Evolutionary conservation across 1,139 yeast species (phyloP).

Genomic region (Candida dubliniensis): DNA sequence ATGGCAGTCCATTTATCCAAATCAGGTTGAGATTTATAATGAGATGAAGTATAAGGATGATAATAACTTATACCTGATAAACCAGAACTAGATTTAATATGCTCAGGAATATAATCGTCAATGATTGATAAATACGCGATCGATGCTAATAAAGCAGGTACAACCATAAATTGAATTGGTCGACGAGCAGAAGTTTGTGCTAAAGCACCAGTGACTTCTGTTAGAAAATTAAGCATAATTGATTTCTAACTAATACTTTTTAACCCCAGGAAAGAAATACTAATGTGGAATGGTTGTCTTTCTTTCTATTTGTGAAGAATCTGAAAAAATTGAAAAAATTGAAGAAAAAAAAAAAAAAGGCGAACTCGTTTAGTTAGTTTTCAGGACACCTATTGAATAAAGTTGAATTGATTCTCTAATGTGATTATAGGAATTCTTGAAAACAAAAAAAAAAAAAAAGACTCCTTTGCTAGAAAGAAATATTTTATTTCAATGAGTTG

Average conservation of each 20-base stretch:
- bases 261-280: not conserved
- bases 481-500: too few species aligned
- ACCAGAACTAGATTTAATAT: conserved; percentile 8
- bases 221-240: conserved; percentile 29
- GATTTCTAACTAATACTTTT: not conserved
- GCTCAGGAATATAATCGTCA: conserved; percentile 67
- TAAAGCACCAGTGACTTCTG: conserved; percentile 39
- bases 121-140: conserved; percentile 79
- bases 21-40: conserved; percentile 15
- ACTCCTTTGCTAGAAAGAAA: too few species aligned
- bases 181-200: conserved; percentile 73
- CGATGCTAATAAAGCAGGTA: conserved; percentile 74
- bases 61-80: conserved; percentile 27
- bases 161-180: conserved; percentile 86
- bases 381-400: too few species aligned
- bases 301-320: not conserved
- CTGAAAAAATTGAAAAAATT: too few species aligned
- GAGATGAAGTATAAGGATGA: conserved; percentile 43
- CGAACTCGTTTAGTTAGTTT: too few species aligned
- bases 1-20: conserved; percentile 47
- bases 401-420: too few species aligned
- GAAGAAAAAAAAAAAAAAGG: too few species aligned
- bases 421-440: too few species aligned
- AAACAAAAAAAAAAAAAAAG: too few species aligned
- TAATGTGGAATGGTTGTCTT: not conserved